Conservation (phyloP, 768 basidiomycete species). For the Lactifluus subvellereus region DNA sequence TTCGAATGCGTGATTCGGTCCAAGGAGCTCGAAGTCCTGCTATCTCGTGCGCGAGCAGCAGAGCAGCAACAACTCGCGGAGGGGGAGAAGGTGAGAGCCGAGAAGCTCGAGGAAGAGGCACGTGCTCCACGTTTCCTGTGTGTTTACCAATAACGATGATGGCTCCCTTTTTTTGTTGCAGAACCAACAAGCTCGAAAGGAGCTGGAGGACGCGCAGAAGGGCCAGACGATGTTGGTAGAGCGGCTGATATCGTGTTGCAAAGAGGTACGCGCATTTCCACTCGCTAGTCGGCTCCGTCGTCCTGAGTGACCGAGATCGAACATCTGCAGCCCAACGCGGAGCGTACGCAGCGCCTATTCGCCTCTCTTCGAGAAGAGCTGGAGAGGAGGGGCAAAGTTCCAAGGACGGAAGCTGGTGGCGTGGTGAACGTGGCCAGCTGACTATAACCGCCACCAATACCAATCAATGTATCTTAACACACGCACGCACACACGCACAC, state of each 20-base stretch:
- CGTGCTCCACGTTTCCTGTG: slow-evolving; percentile 23
- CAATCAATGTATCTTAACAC: slow-evolving; percentile 17
- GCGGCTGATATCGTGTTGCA: slow-evolving; percentile 79
- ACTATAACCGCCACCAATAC: neutral
- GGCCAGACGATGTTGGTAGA: slow-evolving; percentile 77
- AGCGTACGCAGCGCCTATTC: slow-evolving; percentile 76
- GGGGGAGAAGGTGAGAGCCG: slow-evolving; percentile 60
- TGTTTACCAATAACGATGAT: neutral
- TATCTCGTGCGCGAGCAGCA: slow-evolving; percentile 81
- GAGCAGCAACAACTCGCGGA: slow-evolving; percentile 83
- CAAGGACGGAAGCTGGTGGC: slow-evolving; percentile 28
- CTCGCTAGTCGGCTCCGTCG: neutral
- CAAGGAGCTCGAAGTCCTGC: slow-evolving; percentile 82
- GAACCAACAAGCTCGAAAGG: slow-evolving; percentile 65
- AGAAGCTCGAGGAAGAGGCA: slow-evolving; percentile 73
- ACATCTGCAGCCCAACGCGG: slow-evolving; percentile 61
- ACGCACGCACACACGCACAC: slow-evolving; percentile 2
- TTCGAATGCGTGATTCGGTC: slow-evolving; percentile 90
- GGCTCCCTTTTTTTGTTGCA: slow-evolving; percentile 28
- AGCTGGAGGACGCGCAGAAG: slow-evolving; percentile 74
- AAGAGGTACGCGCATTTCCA: slow-evolving; percentile 55
- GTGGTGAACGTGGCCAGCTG: slow-evolving; percentile 11
- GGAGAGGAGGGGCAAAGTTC: slow-evolving; percentile 53
- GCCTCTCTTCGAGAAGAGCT: slow-evolving; percentile 77
- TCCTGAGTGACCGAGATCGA: slow-evolving; percentile 19